Evolutionary conservation across 257 asterid species (phyloP).

Genomic region (Agastache rugosa): DNA sequence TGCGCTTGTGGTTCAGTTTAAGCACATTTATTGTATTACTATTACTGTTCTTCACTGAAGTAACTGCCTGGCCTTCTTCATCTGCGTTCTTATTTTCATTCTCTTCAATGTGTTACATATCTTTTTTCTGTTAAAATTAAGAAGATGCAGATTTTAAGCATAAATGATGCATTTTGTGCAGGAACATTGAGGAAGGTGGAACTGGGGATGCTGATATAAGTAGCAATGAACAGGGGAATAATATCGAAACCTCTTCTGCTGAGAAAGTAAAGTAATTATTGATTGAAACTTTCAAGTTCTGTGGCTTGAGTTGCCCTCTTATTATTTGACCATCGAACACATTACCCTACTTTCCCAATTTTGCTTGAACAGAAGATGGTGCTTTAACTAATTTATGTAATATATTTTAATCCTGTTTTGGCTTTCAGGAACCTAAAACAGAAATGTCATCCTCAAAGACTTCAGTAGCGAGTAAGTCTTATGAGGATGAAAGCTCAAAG

Average conservation of each 20-base stretch:
- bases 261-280: conserved; percentile 72
- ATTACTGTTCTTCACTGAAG: conserved; percentile 12
- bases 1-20: conserved; percentile 30
- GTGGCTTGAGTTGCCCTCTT: conserved; percentile 31
- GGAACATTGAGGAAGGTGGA: conserved; percentile 84
- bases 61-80: conserved; percentile 18
- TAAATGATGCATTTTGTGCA: conserved; percentile 46
- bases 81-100: conserved; percentile 22
- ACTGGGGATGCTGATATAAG: conserved; percentile 55
- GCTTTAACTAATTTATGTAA: conserved; percentile 9
- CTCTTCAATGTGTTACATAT: conserved; percentile 20
- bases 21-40: neutral
- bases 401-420: conserved; percentile 35
- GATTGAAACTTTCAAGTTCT: conserved; percentile 33
- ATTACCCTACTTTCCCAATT: conserved; percentile 24
- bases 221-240: conserved; percentile 54
- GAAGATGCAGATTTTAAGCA: conserved; percentile 33
- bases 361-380: conserved; percentile 1
- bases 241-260: conserved; percentile 55
- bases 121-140: conserved; percentile 17
- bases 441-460: conserved; percentile 53
- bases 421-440: conserved; percentile 58
- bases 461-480: conserved; percentile 47
- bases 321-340: conserved; percentile 23
- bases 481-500: conserved; percentile 49